A percentile compares a stretch with the other conserved stretches of the same genome.
phyloP scores from a whole-genome alignment of 495 filamentous ascomycete genomes.

The Neurospora sp. region DNA sequence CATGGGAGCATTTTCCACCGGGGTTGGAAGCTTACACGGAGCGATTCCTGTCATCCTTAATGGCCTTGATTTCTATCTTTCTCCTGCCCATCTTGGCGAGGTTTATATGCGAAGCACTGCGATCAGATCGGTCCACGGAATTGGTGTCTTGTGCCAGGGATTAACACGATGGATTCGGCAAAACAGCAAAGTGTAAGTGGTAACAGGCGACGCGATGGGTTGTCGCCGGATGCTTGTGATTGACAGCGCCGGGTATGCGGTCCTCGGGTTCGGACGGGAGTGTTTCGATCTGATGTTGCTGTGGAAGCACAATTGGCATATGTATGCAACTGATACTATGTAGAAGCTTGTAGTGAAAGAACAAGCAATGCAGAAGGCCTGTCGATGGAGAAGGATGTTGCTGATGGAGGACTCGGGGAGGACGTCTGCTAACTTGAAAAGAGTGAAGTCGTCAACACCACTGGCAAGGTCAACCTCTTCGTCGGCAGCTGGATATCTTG shows the following conservation, averaged over 20 bases:
- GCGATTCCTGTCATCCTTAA: slow-evolving; percentile 98
- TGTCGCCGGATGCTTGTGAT: background rate
- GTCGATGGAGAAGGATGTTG: background rate
- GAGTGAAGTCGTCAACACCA: background rate
- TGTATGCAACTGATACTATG: background rate
- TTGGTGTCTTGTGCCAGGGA: background rate
- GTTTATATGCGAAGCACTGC: background rate
- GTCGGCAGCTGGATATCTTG: background rate
- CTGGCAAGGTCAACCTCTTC: background rate
- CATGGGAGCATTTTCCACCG: slow-evolving; percentile 81
- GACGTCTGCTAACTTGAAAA: background rate
- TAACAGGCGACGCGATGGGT: background rate
- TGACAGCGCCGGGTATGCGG: background rate
- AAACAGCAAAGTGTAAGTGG: background rate
- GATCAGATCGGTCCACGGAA: background rate
- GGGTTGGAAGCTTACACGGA: slow-evolving; percentile 68
- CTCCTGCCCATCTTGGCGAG: slow-evolving; percentile 48
- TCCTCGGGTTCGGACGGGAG: background rate
- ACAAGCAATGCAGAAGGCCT: too few relatives aligned
- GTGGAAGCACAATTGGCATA: background rate
- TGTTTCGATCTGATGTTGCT: background rate
- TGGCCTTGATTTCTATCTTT: slow-evolving; percentile 98
- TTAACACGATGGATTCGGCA: background rate
- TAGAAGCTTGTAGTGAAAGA: background rate
- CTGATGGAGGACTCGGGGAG: background rate